Percentiles rank a stretch among this genome's conserved stretches.
These are phyloP conservation scores for Hordeum marinum DNA, from an alignment of 176 grass and related monocot genomes.

Conservation along the genomic window DNA sequence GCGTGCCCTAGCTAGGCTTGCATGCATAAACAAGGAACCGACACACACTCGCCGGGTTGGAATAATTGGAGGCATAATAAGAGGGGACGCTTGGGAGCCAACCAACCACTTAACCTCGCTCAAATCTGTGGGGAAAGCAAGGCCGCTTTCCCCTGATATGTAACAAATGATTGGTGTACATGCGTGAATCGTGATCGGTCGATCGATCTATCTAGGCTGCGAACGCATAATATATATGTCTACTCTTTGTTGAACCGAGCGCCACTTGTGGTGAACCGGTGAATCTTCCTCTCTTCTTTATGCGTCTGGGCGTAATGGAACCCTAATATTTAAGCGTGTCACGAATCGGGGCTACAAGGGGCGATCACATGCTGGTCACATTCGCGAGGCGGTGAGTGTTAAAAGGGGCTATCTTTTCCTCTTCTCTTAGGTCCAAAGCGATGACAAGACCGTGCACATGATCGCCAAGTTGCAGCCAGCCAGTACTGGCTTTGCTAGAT, in stretches of 20 bases:
- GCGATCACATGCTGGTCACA: constrained; percentile 27
- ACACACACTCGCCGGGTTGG: not conserved
- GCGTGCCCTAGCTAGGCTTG: not conserved
- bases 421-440: not conserved
- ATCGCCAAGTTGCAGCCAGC: constrained; percentile 12
- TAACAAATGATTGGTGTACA: constrained; percentile 24
- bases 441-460: constrained; percentile 16
- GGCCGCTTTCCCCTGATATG: constrained; percentile 9
- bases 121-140: constrained; percentile 11
- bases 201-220: not conserved
- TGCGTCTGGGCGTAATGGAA: not conserved
- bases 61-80: constrained; percentile 22
- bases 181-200: not conserved
- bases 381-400: not conserved
- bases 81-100: constrained; percentile 18
- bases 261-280: not conserved
- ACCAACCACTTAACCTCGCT: constrained; percentile 28
- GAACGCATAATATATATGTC: not conserved
- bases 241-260: not conserved
- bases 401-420: not conserved
- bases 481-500: not conserved
- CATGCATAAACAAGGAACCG: constrained; percentile 20
- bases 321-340: constrained; percentile 20
- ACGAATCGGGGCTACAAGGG: constrained; percentile 1
- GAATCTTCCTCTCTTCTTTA: not conserved